Evolutionary conservation across 345 rosid genomes (phyloP).

Genomic region (Murraya koenigii): DNA sequence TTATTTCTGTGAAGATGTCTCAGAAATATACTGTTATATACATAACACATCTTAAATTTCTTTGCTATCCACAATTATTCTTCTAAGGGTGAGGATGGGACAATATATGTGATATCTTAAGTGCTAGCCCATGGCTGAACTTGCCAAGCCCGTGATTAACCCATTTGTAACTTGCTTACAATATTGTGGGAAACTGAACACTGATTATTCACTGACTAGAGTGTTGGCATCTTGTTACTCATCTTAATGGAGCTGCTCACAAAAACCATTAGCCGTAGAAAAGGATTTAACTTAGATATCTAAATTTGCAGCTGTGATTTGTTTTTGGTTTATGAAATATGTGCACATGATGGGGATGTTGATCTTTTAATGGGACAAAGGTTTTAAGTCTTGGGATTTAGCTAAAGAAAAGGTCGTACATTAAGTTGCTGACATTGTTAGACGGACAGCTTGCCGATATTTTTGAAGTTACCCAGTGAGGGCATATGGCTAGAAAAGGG

Average conservation of each 20-base stretch:
- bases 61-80: background rate
- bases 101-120: background rate
- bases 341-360: conserved; percentile 1
- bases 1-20: background rate
- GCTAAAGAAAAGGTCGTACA: background rate
- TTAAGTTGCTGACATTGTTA: background rate
- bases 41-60: background rate
- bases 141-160: background rate
- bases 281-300: background rate
- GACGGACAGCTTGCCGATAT: background rate
- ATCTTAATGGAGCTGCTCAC: background rate
- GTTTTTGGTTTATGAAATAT: background rate
- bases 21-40: background rate
- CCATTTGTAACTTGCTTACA: background rate
- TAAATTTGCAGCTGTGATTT: background rate
- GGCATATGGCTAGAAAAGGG: background rate
- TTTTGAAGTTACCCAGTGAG: background rate
- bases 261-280: background rate
- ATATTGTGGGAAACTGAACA: background rate
- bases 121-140: background rate
- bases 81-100: background rate
- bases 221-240: background rate
- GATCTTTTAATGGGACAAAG: background rate
- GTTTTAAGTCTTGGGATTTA: background rate
- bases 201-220: background rate